Conservation (phyloP, 805 yeast species). For the Nakazawaea wickerhamii region DNA sequence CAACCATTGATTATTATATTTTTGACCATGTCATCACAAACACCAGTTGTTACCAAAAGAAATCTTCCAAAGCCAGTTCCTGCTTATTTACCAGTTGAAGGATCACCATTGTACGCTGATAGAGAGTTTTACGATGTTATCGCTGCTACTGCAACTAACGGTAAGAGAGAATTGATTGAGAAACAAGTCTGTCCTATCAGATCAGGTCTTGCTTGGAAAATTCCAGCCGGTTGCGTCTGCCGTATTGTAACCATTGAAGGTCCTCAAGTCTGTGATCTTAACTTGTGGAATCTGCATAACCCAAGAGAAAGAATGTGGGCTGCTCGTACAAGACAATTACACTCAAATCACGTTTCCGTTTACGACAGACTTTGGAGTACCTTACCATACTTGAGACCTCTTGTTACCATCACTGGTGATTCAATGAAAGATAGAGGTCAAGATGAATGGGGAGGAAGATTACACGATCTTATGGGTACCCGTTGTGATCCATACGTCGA, state of each 20-base stretch:
- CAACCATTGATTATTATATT: no score
- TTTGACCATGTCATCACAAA: slow-evolving; percentile 17
- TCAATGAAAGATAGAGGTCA: slow-evolving; percentile 48
- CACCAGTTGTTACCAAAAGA: slow-evolving; percentile 19
- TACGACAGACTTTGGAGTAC: slow-evolving; percentile 62
- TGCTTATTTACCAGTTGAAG: slow-evolving; percentile 49
- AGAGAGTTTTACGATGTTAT: slow-evolving; percentile 39
- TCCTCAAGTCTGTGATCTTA: slow-evolving; percentile 67
- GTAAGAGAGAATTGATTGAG: slow-evolving; percentile 38
- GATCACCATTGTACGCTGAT: slow-evolving; percentile 48
- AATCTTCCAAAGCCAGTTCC: slow-evolving; percentile 39
- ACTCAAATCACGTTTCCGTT: slow-evolving; percentile 55
- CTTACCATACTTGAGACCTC: slow-evolving; percentile 59
- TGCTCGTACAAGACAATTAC: slow-evolving; percentile 60
- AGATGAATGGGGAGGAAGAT: slow-evolving; percentile 61
- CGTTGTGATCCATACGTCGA: slow-evolving; percentile 69
- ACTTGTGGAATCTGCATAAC: slow-evolving; percentile 56
- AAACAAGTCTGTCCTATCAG: slow-evolving; percentile 44
- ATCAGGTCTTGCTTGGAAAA: slow-evolving; percentile 56
- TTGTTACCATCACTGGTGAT: slow-evolving; percentile 60
- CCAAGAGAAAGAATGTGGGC: slow-evolving; percentile 69
- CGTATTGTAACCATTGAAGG: slow-evolving; percentile 62
- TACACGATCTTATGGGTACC: slow-evolving; percentile 63
- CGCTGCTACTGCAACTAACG: slow-evolving; percentile 28
- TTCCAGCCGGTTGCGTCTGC: slow-evolving; percentile 56